Percentiles rank a stretch among this genome's conserved stretches.
Evolutionary conservation across 768 basidiomycete species (phyloP).

Genomic region (Lactarius trivialis): DNA sequence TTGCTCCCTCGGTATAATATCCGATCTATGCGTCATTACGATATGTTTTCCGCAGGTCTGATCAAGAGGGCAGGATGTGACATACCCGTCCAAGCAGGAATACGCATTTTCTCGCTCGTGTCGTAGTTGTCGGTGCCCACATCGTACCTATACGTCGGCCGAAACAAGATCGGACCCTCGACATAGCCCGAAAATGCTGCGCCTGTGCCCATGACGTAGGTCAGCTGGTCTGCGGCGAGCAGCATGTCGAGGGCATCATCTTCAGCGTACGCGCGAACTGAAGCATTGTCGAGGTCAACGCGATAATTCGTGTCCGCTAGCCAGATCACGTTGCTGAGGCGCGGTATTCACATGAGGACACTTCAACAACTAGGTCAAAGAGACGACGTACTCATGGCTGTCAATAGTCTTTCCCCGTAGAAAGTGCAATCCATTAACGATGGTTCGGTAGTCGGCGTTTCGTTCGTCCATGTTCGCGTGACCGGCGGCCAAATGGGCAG

Average conservation of each 20-base stretch:
- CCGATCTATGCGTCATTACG: constrained; percentile 56
- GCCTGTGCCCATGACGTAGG: constrained; percentile 61
- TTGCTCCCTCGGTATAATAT: constrained; percentile 72
- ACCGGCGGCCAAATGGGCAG: constrained; percentile 95
- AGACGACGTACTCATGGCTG: constrained; percentile 78
- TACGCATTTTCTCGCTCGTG: constrained; percentile 90
- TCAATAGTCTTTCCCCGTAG: constrained; percentile 81
- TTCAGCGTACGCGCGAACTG: constrained; percentile 60
- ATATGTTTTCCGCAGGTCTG: constrained; percentile 19
- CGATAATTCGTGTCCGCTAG: constrained; percentile 95
- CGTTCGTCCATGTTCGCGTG: constrained; percentile 85
- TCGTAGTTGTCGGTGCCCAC: constrained; percentile 82
- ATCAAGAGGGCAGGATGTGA: neutral
- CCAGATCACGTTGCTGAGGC: constrained; percentile 83
- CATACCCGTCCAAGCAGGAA: constrained; percentile 96
- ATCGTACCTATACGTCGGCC: constrained; percentile 92
- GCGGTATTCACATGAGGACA: neutral
- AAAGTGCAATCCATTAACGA: constrained; percentile 78
- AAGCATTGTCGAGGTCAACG: constrained; percentile 78
- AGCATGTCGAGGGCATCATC: constrained; percentile 66
- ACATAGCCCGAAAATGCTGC: constrained; percentile 76
- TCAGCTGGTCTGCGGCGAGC: constrained; percentile 83
- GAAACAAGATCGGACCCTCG: constrained; percentile 87
- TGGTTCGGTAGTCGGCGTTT: constrained; percentile 88
- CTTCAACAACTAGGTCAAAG: constrained; percentile 3